phyloP scores from a whole-genome alignment of 805 yeast species.

The Teunomyces stri region DNA sequence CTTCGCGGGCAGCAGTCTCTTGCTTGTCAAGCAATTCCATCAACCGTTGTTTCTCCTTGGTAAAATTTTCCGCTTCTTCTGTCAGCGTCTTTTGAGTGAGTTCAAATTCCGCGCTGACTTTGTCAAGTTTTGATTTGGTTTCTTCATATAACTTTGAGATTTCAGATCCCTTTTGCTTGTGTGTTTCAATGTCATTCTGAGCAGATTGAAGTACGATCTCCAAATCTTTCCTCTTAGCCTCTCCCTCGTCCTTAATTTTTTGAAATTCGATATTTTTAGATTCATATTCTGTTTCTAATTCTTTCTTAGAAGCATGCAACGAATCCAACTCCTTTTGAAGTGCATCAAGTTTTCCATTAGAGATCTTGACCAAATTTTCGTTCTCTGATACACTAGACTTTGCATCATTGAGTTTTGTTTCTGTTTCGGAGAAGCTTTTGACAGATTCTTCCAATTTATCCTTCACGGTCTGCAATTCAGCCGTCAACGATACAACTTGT shows the following conservation, averaged over 20 bases:
- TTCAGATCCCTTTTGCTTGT: background rate
- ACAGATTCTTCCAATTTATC: background rate
- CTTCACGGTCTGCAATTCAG: conserved; percentile 6
- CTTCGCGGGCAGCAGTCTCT: background rate
- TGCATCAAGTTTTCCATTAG: background rate
- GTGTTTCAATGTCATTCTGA: background rate
- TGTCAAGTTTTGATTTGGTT: background rate
- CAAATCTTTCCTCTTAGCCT: background rate
- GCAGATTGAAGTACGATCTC: background rate
- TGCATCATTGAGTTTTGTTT: background rate
- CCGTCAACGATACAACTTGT: background rate
- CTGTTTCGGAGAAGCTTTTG: background rate
- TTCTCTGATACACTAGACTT: background rate
- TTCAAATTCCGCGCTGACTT: background rate
- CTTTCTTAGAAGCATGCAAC: background rate
- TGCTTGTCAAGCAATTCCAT: background rate
- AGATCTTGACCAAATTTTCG: background rate
- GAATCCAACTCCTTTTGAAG: background rate
- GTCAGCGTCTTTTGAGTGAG: background rate
- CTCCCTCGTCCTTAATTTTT: background rate
- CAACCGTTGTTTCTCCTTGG: background rate
- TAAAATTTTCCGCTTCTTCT: background rate
- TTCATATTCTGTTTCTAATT: background rate
- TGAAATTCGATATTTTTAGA: background rate
- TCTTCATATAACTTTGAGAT: background rate